Conservation (phyloP, 1,284 basidiomycete genomes). For the Ustilago cynodontis region DNA sequence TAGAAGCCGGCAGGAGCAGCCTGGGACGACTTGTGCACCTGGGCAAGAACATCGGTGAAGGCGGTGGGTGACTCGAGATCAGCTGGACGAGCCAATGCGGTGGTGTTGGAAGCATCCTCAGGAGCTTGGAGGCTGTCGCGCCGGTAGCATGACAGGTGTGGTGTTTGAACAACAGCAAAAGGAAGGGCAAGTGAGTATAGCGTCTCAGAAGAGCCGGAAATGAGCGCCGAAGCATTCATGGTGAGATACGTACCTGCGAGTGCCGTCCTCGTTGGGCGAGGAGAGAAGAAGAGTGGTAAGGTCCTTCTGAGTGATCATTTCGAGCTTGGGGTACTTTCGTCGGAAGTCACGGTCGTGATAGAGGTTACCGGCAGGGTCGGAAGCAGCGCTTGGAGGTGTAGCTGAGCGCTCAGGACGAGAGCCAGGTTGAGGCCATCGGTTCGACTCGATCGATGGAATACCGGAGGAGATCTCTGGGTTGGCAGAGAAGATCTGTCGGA, state of each 20-base stretch:
- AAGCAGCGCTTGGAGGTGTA: conserved; percentile 82
- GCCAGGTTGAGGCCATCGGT: conserved; percentile 87
- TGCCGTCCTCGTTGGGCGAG: conserved; percentile 75
- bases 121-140: conserved; percentile 56
- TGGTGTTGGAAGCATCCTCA: conserved; percentile 54
- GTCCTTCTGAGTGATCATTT: conserved; percentile 68
- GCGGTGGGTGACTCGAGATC: conserved; percentile 66
- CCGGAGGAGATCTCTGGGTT: conserved; percentile 93
- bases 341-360: conserved; percentile 97
- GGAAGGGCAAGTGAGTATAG: not conserved
- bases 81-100: conserved; percentile 62
- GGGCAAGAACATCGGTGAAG: conserved; percentile 68
- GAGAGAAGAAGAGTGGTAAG: conserved; percentile 82
- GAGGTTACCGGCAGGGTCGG: conserved; percentile 58
- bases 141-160: not conserved
- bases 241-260: conserved; percentile 57
- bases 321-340: conserved; percentile 85
- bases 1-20: conserved; percentile 51
- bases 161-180: not conserved
- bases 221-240: not conserved
- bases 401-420: conserved; percentile 87
- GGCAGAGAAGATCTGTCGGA: conserved; percentile 71
- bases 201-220: not conserved
- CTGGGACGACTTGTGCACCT: conserved; percentile 60
- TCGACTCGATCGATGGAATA: conserved; percentile 79